phyloP scores from a whole-genome alignment of 495 filamentous ascomycete species.

The Tetracladium setigerum region DNA sequence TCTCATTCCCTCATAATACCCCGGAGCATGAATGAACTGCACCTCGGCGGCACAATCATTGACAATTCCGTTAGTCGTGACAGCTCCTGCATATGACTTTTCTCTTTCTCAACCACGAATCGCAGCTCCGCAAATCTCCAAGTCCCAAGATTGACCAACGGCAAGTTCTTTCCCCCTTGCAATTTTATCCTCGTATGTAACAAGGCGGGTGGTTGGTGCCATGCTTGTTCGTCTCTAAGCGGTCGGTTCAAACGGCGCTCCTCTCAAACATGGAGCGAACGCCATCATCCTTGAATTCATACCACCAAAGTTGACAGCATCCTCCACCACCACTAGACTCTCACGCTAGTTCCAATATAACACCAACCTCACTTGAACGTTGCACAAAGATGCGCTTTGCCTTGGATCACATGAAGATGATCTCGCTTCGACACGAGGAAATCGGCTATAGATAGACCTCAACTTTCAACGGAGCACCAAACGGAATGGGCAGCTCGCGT shows the following conservation, averaged over 20 bases:
- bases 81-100: neutral
- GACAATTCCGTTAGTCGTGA: neutral
- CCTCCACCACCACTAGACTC: neutral
- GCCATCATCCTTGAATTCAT: conserved; percentile 15
- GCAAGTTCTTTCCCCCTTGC: conserved; percentile 11
- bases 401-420: neutral
- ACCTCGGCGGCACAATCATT: conserved; percentile 5
- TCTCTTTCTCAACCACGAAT: conserved; percentile 1
- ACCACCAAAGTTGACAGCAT: conserved; percentile 11
- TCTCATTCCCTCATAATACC: too few relatives aligned
- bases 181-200: neutral
- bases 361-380: conserved; percentile 12
- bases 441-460: neutral
- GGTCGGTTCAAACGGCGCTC: conserved; percentile 6
- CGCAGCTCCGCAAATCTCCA: neutral
- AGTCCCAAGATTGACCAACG: conserved; percentile 5
- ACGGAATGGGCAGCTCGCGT: too few relatives aligned
- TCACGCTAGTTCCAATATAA: conserved; percentile 10
- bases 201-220: conserved; percentile 2
- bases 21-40: conserved; percentile 11
- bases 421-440: neutral
- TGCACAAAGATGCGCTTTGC: neutral
- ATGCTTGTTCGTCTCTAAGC: conserved; percentile 4
- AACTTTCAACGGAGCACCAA: neutral
- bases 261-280: conserved; percentile 1